phyloP scores from a whole-genome alignment of 371 early-diverging fungal genomes.

The Chytridium lagenaria region DNA sequence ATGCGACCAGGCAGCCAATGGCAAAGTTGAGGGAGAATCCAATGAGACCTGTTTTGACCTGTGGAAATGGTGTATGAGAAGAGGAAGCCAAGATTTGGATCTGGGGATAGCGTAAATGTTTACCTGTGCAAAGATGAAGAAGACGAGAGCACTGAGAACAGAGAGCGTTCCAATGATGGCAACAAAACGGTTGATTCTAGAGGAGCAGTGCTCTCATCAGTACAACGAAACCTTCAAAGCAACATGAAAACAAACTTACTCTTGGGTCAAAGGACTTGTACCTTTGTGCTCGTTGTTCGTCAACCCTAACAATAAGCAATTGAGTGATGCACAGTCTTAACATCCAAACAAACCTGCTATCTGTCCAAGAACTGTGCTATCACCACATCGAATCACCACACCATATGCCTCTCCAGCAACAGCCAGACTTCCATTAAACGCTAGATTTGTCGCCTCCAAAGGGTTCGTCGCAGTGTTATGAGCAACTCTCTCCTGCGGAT shows the following conservation, averaged over 20 bases:
- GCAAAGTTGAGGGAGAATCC: constrained; percentile 80
- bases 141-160: constrained; percentile 71
- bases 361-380: constrained; percentile 90
- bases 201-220: constrained; percentile 76
- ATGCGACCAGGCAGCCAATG: constrained; percentile 61
- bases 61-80: too few species aligned
- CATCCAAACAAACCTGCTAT: constrained; percentile 67
- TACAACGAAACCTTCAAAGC: constrained; percentile 32
- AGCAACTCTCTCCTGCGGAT: constrained; percentile 80
- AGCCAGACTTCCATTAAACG: constrained; percentile 86
- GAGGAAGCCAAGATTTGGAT: too few species aligned
- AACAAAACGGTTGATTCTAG: constrained; percentile 84
- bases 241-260: not conserved
- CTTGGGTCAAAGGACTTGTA: constrained; percentile 56
- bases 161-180: constrained; percentile 86
- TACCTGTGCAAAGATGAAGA: constrained; percentile 86
- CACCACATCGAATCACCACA: constrained; percentile 90
- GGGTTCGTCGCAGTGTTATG: constrained; percentile 66
- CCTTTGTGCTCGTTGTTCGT: constrained; percentile 75
- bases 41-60: constrained; percentile 34
- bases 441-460: constrained; percentile 89
- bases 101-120: too few species aligned
- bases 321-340: too few species aligned
- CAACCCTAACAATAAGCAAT: constrained; percentile 51
- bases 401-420: constrained; percentile 88